These are phyloP conservation scores for Vigna angularis DNA, from an alignment of 306 rosid genomes.

Conservation along the genomic window DNA sequence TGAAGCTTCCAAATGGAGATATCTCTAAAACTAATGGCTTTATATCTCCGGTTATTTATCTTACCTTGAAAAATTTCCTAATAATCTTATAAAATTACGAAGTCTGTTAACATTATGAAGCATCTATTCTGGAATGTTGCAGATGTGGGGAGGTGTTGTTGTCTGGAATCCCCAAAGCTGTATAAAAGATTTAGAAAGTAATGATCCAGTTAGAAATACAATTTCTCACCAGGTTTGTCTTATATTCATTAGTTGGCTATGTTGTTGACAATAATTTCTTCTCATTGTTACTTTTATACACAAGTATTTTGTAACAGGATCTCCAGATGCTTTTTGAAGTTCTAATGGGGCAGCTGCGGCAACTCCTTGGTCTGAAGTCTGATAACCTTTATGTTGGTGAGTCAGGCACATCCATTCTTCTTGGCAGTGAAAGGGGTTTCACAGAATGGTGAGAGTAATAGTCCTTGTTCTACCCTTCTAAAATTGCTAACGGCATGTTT, in stretches of 20 bases:
- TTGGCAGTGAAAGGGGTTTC: slow-evolving; percentile 89
- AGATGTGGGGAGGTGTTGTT: slow-evolving; percentile 98
- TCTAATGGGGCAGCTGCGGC: slow-evolving; percentile 91
- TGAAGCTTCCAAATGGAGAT: slow-evolving; percentile 86
- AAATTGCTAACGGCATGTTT: neutral
- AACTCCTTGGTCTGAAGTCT: slow-evolving; percentile 91
- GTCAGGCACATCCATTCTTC: slow-evolving; percentile 71
- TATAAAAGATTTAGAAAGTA: slow-evolving; percentile 55
- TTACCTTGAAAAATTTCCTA: slow-evolving; percentile 36
- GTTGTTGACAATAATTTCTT: slow-evolving; percentile 20
- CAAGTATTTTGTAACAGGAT: slow-evolving; percentile 65
- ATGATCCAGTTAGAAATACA: slow-evolving; percentile 57
- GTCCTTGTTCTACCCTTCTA: slow-evolving; percentile 15
- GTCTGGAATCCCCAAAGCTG: slow-evolving; percentile 89
- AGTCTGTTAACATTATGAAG: slow-evolving; percentile 34
- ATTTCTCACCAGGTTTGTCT: slow-evolving; percentile 72
- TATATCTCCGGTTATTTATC: slow-evolving; percentile 84
- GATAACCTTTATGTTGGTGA: slow-evolving; percentile 63
- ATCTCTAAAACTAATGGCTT: slow-evolving; percentile 88
- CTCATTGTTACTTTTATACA: slow-evolving; percentile 14
- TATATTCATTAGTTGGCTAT: slow-evolving; percentile 27
- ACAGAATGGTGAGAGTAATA: slow-evolving; percentile 72
- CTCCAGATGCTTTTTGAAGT: slow-evolving; percentile 76
- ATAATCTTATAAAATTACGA: slow-evolving; percentile 22
- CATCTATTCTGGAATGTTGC: slow-evolving; percentile 45